A percentile compares a stretch with the other conserved stretches of the same genome.
These are phyloP conservation scores for Melampsora larici-populina DNA, from an alignment of 1,284 basidiomycete species.

Conservation along the genomic window DNA sequence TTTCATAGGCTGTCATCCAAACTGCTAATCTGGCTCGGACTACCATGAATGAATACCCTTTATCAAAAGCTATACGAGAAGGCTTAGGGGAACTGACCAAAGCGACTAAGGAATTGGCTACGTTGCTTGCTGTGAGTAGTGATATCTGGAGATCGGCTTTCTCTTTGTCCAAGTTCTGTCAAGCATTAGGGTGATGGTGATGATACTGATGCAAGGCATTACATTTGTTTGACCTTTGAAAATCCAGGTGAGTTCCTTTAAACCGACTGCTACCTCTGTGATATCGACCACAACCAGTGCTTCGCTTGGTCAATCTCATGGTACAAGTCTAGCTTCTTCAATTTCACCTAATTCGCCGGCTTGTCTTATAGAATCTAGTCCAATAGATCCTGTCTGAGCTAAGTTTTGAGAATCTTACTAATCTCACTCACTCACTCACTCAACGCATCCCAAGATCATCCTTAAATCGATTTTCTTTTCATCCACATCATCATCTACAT, in stretches of 20 bases:
- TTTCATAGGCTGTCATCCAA: constrained; percentile 56
- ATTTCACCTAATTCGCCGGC: no score
- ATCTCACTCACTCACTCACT: no score
- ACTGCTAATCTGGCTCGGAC: constrained; percentile 55
- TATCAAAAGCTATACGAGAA: constrained; percentile 49
- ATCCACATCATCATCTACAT: no score
- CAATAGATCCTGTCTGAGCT: no score
- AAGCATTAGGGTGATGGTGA: background rate
- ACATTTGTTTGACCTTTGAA: background rate
- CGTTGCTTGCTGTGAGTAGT: constrained; percentile 54
- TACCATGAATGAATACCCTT: constrained; percentile 53
- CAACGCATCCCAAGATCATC: no score
- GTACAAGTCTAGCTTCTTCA: no score
- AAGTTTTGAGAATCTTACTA: no score
- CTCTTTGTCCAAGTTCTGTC: background rate
- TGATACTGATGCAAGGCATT: background rate
- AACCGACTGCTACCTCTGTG: background rate
- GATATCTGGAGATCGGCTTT: background rate
- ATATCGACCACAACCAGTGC: no score
- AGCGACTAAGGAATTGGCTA: constrained; percentile 57
- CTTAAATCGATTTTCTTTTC: no score
- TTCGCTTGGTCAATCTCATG: no score
- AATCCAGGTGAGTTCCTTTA: constrained; percentile 33
- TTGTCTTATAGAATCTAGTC: no score
- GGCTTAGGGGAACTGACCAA: constrained; percentile 55